Evolutionary conservation across 352 stramenopile species (phyloP).

Genomic region (Phytophthora pluvialis): DNA sequence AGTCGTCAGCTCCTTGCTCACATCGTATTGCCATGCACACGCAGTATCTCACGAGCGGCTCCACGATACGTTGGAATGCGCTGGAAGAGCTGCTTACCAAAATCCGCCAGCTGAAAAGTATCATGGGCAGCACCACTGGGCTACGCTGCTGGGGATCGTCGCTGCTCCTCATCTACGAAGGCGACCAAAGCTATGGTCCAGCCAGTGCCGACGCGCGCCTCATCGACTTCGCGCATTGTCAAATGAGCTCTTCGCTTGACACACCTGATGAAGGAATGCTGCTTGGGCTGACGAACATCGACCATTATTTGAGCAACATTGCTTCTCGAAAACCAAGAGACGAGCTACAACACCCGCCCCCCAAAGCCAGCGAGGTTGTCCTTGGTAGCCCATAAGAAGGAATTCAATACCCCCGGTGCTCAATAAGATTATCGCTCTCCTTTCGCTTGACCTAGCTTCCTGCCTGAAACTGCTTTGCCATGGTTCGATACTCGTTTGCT

Average conservation of each 20-base stretch:
- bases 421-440: conserved; percentile 14
- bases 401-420: conserved; percentile 2
- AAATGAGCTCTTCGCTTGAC: conserved; percentile 61
- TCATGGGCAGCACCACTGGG: conserved; percentile 52
- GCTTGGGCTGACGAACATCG: conserved; percentile 72
- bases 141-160: conserved; percentile 82
- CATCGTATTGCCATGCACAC: neutral
- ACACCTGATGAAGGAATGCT: conserved; percentile 70
- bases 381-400: conserved; percentile 16
- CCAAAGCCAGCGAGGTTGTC: conserved; percentile 4
- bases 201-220: conserved; percentile 58
- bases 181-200: conserved; percentile 41
- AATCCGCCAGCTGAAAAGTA: conserved; percentile 48
- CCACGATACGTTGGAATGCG: conserved; percentile 49
- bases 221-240: conserved; percentile 84
- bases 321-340: conserved; percentile 31
- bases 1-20: neutral
- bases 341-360: conserved; percentile 1
- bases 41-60: conserved; percentile 69
- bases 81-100: conserved; percentile 52
- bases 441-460: conserved; percentile 14
- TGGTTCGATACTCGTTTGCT: conserved; percentile 65
- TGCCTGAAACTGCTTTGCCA: conserved; percentile 56
- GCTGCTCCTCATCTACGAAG: conserved; percentile 80
- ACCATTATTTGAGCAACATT: conserved; percentile 44